Conservation (phyloP, 441 rosid species). For the Populus tomentosa region DNA sequence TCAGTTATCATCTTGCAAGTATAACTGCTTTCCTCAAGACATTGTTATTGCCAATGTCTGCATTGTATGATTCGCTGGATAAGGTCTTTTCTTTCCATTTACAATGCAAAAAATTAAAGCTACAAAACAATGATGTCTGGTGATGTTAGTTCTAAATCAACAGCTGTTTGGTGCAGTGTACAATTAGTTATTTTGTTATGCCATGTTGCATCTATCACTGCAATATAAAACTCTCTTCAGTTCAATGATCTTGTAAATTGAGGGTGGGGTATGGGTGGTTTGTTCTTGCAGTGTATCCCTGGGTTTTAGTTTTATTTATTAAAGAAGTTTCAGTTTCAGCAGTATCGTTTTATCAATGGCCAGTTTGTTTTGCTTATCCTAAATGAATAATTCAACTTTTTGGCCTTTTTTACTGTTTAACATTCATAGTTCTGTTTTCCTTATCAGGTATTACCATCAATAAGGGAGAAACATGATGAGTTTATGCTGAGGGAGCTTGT, state of each 20-base stretch:
- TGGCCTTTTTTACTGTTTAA: not conserved
- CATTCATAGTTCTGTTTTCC: not conserved
- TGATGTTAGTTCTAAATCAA: not conserved
- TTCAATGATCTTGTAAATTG: not conserved
- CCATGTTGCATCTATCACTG: not conserved
- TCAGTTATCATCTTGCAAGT: not conserved
- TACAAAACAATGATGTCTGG: not conserved
- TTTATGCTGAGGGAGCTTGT: conserved; percentile 88
- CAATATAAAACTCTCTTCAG: not conserved
- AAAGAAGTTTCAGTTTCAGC: no score
- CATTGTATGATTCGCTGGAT: not conserved
- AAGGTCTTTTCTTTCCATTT: not conserved
- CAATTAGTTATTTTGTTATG: not conserved
- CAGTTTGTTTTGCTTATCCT: not conserved
- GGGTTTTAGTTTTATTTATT: no score
- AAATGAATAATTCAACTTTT: not conserved
- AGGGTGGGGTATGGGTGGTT: not conserved
- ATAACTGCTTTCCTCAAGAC: not conserved
- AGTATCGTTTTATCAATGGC: not conserved
- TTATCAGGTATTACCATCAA: conserved; percentile 61
- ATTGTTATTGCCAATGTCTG: not conserved
- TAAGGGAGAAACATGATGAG: conserved; percentile 88
- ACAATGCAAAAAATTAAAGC: not conserved
- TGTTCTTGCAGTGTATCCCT: not conserved
- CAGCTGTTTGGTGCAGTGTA: not conserved